phyloP scores from a whole-genome alignment of 768 basidiomycete genomes.

The Tubosaeta sp. region DNA sequence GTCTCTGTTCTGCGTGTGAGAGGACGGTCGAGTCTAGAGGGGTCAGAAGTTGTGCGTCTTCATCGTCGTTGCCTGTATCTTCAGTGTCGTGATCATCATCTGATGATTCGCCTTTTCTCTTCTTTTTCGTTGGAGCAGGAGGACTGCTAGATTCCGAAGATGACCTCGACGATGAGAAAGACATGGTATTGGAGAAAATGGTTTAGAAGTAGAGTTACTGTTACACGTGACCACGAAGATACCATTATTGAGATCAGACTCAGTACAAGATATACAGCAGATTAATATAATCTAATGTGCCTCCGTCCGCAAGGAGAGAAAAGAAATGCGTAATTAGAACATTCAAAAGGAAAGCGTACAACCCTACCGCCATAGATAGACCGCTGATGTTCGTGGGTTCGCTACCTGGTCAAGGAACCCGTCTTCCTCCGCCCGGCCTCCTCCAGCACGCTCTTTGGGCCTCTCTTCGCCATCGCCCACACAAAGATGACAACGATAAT shows the following conservation, averaged over 20 bases:
- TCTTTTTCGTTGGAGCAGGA: constrained; percentile 22
- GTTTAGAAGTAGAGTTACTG: too few relatives aligned
- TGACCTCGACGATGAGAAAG: constrained; percentile 22
- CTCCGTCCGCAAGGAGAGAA: constrained; percentile 8
- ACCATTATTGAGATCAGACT: constrained; percentile 2
- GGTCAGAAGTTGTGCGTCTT: constrained; percentile 6
- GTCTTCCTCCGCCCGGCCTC: constrained; percentile 37
- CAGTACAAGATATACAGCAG: constrained; percentile 13
- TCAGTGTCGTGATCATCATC: constrained; percentile 28
- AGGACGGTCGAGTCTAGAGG: constrained; percentile 40
- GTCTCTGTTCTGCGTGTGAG: constrained; percentile 72
- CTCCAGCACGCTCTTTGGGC: constrained; percentile 64
- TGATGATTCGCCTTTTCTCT: constrained; percentile 16
- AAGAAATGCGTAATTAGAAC: neutral
- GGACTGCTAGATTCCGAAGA: constrained; percentile 33
- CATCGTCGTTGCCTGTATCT: constrained; percentile 4
- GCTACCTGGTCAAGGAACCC: constrained; percentile 8
- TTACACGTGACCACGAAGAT: neutral
- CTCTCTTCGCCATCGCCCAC: constrained; percentile 74
- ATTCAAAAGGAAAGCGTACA: constrained; percentile 4
- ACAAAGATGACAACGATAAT: constrained; percentile 74
- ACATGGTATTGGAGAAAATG: constrained; percentile 8
- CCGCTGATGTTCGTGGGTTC: neutral
- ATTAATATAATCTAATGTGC: constrained; percentile 20
- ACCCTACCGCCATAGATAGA: constrained; percentile 4